Base-by-base conservation (phyloP, 1,284 basidiomycete species). In the Rhodotorula sp. region DNA sequence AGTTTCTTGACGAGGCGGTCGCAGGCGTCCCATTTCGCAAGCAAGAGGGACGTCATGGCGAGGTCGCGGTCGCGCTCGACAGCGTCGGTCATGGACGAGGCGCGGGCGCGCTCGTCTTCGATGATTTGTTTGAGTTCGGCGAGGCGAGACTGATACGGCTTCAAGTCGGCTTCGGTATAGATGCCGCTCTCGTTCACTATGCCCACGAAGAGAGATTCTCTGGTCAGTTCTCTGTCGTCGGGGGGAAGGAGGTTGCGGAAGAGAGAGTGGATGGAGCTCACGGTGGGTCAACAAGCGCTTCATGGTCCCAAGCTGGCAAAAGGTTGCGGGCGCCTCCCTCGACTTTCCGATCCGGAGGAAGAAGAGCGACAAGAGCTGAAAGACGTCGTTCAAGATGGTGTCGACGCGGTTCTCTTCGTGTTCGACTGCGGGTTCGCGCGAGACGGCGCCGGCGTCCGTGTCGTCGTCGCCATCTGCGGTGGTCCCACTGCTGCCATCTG, bases 251-350 rank as follows among this genome's bases (percentile, higher is more conserved):
- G 20, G 15, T 33, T 7, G 29, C 12, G 26, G 12, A 45, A 15
- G 24, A 55, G 57, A 3, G 24, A 4, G 26, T 26, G 24, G 29
- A 20, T 26, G 24, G 29, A 20, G 57, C 67, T 45, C 26, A 70
- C 69, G 63, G 61, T 75, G 72, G 1, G 70, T 74, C 24, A 77
- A 67, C 42, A 73, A 63, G 8, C 76, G 68, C 68, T 77, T 77
- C 75, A 96, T 95, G 71, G 89, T 93, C 46, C 93, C 91, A 72
- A 97, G 88, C 80, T 96, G 94, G 73, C 91, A 93, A 81, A 95
- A 97, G 0, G 90, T 91, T 26, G 93, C 94, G 0, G 93, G 93
- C 29, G 89, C 89, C 82, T 96, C 94, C 74, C 89, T 87, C 62
- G 91, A 93, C 84, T 93, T 94, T 59, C 94, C 94, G 75, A 97